These are phyloP conservation scores for Eutrema heterophyllum DNA, from an alignment of 345 rosid genomes.

Conservation along the genomic window DNA sequence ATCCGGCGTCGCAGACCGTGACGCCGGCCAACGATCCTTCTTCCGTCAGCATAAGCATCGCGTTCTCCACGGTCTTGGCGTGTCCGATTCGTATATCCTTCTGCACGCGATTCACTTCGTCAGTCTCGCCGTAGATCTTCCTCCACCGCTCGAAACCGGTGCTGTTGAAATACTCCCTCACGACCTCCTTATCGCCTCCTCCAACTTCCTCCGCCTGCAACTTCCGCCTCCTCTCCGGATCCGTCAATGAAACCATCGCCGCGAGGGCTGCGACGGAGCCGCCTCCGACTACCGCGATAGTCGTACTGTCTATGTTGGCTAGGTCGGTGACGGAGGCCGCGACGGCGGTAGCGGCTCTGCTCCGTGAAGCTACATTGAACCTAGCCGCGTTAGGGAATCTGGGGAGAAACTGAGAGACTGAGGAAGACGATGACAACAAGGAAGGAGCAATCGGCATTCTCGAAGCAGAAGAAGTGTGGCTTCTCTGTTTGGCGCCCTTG, in stretches of 20 bases:
- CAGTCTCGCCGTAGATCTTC: constrained; percentile 90
- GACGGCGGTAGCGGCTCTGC: constrained; percentile 31
- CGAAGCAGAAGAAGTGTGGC: constrained; percentile 23
- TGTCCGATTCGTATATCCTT: constrained; percentile 78
- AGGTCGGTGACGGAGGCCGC: constrained; percentile 43
- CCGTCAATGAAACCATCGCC: constrained; percentile 65
- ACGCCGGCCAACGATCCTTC: constrained; percentile 72
- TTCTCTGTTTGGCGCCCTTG: constrained; percentile 25
- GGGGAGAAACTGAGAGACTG: constrained; percentile 36
- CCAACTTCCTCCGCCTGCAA: constrained; percentile 93
- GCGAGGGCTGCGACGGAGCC: constrained; percentile 87
- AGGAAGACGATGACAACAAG: constrained; percentile 37
- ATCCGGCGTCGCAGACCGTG: constrained; percentile 89
- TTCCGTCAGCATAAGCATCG: constrained; percentile 61
- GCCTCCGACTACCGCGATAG: constrained; percentile 75
- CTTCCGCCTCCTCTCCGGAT: constrained; percentile 72
- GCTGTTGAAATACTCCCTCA: constrained; percentile 82
- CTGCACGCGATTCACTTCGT: constrained; percentile 83
- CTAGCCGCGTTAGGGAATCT: constrained; percentile 20
- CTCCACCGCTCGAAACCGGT: constrained; percentile 90
- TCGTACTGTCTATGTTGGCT: constrained; percentile 45
- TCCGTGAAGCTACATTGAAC: constrained; percentile 25
- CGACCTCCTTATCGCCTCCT: constrained; percentile 90
- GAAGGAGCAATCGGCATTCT: constrained; percentile 65
- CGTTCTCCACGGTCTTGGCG: constrained; percentile 80